These are phyloP conservation scores for Ceratocystis lukuohia DNA, from an alignment of 2,329 filamentous ascomycete species.

Conservation along the genomic window DNA sequence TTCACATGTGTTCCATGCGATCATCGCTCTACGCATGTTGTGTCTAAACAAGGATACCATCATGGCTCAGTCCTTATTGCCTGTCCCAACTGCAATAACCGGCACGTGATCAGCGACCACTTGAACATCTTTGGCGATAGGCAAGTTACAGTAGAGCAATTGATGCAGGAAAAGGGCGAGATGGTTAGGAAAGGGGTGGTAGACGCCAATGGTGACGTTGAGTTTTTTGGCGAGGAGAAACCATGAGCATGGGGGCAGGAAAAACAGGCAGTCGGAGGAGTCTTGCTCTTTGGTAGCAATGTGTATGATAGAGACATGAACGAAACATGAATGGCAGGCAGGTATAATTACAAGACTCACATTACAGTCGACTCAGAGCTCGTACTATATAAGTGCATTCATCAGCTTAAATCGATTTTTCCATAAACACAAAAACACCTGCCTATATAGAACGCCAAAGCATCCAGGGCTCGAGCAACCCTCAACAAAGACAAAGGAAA, in stretches of 20 bases:
- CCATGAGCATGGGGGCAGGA: neutral
- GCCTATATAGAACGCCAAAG: conserved; percentile 23
- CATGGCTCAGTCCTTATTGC: conserved; percentile 76
- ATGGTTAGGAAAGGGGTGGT: conserved; percentile 58
- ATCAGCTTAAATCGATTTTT: neutral
- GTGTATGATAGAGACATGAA: conserved; percentile 9
- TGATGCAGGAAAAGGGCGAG: conserved; percentile 63
- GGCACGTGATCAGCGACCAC: conserved; percentile 87
- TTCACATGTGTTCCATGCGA: conserved; percentile 88
- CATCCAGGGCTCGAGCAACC: conserved; percentile 21
- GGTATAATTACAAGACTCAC: too few relatives aligned
- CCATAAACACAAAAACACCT: conserved; percentile 17
- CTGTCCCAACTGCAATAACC: conserved; percentile 72
- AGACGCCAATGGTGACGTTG: conserved; percentile 69
- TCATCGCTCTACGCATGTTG: conserved; percentile 63
- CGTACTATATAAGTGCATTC: neutral
- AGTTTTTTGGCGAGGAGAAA: conserved; percentile 57
- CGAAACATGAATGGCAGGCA: too few relatives aligned
- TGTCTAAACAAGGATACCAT: conserved; percentile 94
- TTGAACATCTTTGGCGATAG: conserved; percentile 62
- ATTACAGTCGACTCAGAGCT: too few relatives aligned
- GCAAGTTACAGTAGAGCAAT: conserved; percentile 58
- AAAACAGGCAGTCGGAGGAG: neutral
- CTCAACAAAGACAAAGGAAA: conserved; percentile 10
- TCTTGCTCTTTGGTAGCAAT: neutral